phyloP scores from a whole-genome alignment of 2,329 filamentous ascomycete genomes.

The Talaromyces pinophilus region DNA sequence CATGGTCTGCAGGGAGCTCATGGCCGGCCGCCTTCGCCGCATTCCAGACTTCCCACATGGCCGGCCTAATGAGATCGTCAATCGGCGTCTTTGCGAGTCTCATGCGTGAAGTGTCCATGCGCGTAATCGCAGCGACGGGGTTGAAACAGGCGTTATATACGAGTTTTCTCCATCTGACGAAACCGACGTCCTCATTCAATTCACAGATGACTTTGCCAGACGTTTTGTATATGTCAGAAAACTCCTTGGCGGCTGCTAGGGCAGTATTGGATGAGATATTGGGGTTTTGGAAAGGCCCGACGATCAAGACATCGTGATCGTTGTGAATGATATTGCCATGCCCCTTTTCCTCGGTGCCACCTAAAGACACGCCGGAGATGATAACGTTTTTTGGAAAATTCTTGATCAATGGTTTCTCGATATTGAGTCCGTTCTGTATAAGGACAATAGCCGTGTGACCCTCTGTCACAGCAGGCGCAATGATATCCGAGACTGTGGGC shows the following conservation, averaged over 20 bases:
- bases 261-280: not conserved
- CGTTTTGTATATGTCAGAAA: not conserved
- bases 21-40: not conserved
- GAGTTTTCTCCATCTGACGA: not conserved
- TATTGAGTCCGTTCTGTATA: not conserved
- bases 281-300: not conserved
- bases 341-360: not conserved
- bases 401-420: not conserved
- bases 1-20: not conserved
- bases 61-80: not conserved
- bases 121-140: not conserved
- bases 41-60: not conserved
- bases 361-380: not conserved
- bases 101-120: not conserved
- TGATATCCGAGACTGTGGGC: not conserved
- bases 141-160: not conserved
- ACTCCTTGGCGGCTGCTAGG: not conserved
- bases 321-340: not conserved
- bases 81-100: not conserved
- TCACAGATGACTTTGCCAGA: not conserved
- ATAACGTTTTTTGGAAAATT: not conserved
- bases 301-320: not conserved
- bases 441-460: not conserved
- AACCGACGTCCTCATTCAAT: not conserved
- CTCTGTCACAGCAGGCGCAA: not conserved